Evolutionary conservation across 2,329 filamentous ascomycete species (phyloP), one percentile per base, ranked within the genome.

Genomic region (Paracamarosporium sp.): DNA sequence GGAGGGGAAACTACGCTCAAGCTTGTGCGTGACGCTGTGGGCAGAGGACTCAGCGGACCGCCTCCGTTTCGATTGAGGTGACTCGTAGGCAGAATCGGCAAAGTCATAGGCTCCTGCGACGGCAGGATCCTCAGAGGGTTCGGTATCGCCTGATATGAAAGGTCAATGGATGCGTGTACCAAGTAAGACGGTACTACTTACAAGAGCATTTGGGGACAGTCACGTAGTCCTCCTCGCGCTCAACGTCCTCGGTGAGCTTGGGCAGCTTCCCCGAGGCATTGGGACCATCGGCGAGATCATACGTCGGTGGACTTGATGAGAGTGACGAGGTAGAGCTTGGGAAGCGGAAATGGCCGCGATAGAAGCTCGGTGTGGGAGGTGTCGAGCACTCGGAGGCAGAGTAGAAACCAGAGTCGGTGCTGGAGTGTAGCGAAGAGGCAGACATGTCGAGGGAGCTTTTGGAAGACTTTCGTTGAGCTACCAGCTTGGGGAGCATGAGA

Each of bases 241-340:
- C 90, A 40, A 88, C 78, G 2, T 96, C 93, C 75, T 97, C 93
- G 69, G 93, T 86, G 20, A 97, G 90, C 68, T 95, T 91, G 15
- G 92, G 90, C 60, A 97, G 82, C 77, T 91, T 91, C 67, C 83
- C 82, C 0, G 85, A 80, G 80, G 82, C 50, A 79, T 83, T 57
- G 83, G 88, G 58, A 83, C 89, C 54, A 82, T 88, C 61, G 76
- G 70, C 78, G 78, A 65, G 65, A 7, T 88, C 87, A 65, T 78
- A 78, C 4, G 75, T 71, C 20, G 83, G 79, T 15, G 85, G 81
- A 57, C 73, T 75, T 36, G 83, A 80, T 55, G 90, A 89, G 55
- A 92, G 81, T 5, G 93, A 96, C 1, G 93, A 96, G 27, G 85
- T 84, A 0, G 92, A 95, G 78, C 91, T 94, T 24, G 88, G 85